Base-by-base conservation (phyloP, 768 basidiomycete genomes). In the Mycena maculata region DNA sequence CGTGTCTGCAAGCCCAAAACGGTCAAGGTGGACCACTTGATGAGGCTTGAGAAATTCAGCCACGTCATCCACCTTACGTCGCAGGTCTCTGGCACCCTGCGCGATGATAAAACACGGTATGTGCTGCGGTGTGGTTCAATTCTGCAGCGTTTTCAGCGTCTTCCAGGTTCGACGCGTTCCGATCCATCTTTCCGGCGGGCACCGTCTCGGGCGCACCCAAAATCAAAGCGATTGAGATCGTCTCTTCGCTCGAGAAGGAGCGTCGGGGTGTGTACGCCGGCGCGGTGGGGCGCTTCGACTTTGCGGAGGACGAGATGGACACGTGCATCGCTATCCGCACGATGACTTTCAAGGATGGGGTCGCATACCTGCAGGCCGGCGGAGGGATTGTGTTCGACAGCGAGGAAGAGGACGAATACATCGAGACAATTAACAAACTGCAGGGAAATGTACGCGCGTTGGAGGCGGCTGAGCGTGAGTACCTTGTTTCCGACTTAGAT, bases 121-220 rank as follows among this genome's bases (percentile, higher is more conserved):
- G 80, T 56, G 28, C 48, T 31, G 36, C n/a, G 2, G 57, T 50
- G 63, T 27, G 25, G 28, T 15, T 59, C 61, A 22, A 66, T 25
- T 60, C 63, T 2, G 20, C 67, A 60, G 22, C 54, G 60, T 56
- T 23, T 53, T 54, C 23, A 44, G 12, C 67, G 45, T 42, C 42
- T 16, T 33, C 13, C 71, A 96, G 96, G 70, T 99, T 98, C 75
- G 97, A 99, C 76, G 98, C 98, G 0, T 99, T 99, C 87, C 89
- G 97, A 12, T 98, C 97, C 25, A 99, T 99, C 70, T 99, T 99
- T 84, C 98, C 98, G 2, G 96, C 97, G 20, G 98, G 98, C 0
- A 99, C 98, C 3, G 98, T 99, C 27, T 98, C 97, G 1, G 98
- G 98, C 25, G 98, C 98, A 33, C 98, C 98, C 2, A 99, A 99